Percentiles rank a stretch among this genome's conserved stretches.
Evolutionary conservation across 1,284 basidiomycete species (phyloP).

Genomic region (Rhodotorula glutinis): DNA sequence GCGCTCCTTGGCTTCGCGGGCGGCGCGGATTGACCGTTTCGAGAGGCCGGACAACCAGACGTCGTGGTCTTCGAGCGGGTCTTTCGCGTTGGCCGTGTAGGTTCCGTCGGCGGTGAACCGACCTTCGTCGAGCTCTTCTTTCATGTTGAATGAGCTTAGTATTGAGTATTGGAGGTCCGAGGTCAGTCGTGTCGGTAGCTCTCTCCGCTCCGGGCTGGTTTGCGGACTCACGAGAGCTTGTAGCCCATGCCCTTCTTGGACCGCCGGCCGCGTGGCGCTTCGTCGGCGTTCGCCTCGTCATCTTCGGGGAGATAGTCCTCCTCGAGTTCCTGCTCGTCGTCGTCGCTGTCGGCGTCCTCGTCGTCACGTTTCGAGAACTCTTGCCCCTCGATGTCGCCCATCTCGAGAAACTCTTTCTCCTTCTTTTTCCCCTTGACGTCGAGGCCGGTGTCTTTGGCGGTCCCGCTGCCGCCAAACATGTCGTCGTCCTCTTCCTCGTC

Average conservation of each 20-base stretch:
- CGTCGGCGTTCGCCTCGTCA: constrained; percentile 50
- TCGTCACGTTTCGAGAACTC: constrained; percentile 58
- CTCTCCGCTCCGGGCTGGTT: no score
- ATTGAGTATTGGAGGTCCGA: no score
- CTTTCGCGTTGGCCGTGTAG: constrained; percentile 59
- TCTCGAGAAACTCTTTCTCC: constrained; percentile 62
- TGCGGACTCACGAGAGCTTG: constrained; percentile 62
- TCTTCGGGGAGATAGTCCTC: constrained; percentile 61
- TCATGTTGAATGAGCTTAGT: constrained; percentile 80
- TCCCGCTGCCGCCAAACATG: constrained; percentile 80
- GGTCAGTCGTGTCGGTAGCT: no score
- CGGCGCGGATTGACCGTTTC: constrained; percentile 80
- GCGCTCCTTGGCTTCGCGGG: constrained; percentile 57
- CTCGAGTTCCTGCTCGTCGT: constrained; percentile 56
- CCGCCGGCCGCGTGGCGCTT: constrained; percentile 46
- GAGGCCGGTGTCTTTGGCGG: constrained; percentile 32
- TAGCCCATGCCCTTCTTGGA: constrained; percentile 87
- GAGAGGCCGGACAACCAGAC: constrained; percentile 89
- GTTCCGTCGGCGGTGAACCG: constrained; percentile 88
- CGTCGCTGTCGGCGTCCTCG: constrained; percentile 32
- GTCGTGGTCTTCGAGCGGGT: constrained; percentile 89
- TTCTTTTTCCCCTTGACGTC: constrained; percentile 62
- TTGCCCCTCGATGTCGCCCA: constrained; percentile 95
- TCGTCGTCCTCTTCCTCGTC: constrained; percentile 59
- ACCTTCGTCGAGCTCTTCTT: constrained; percentile 95